These are phyloP conservation scores for Coemansia sp. DNA, from an alignment of 192 early-diverging fungal genomes.

Conservation along the genomic window DNA sequence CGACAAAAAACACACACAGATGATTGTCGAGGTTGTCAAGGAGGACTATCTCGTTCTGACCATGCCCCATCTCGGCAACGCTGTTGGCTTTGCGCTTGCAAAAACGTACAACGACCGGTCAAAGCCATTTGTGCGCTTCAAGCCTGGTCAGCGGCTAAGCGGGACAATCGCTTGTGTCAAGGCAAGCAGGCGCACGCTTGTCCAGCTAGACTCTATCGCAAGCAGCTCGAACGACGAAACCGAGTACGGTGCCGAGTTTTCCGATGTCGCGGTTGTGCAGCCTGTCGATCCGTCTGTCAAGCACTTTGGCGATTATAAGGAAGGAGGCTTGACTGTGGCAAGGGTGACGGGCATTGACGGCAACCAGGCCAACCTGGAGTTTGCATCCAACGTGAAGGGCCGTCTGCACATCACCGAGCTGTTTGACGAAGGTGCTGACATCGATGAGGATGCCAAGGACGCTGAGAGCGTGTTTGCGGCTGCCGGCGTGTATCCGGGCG, in stretches of 20 bases:
- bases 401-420: slow-evolving; percentile 77
- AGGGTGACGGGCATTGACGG: slow-evolving; percentile 54
- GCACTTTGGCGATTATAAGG: slow-evolving; percentile 54
- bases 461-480: slow-evolving; percentile 33
- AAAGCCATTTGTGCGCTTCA: slow-evolving; percentile 63
- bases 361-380: slow-evolving; percentile 59
- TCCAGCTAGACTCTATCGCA: slow-evolving; percentile 9
- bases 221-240: neutral
- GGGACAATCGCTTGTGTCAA: slow-evolving; percentile 46
- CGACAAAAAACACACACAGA: slow-evolving; percentile 43
- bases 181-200: slow-evolving; percentile 42
- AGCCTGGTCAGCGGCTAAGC: slow-evolving; percentile 58
- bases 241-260: slow-evolving; percentile 1
- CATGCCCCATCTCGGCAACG: slow-evolving; percentile 58
- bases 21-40: slow-evolving; percentile 73
- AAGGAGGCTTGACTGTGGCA: slow-evolving; percentile 48
- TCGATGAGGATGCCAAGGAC: slow-evolving; percentile 30
- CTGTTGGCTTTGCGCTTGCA: slow-evolving; percentile 60
- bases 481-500: slow-evolving; percentile 32
- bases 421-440: slow-evolving; percentile 40
- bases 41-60: slow-evolving; percentile 74
- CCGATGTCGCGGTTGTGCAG: slow-evolving; percentile 31
- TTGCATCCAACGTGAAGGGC: slow-evolving; percentile 72
- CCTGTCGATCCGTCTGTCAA: slow-evolving; percentile 49
- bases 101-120: slow-evolving; percentile 63